These are phyloP conservation scores for Myxozyma geophila DNA, from an alignment of 805 yeast species.

Conservation along the genomic window DNA sequence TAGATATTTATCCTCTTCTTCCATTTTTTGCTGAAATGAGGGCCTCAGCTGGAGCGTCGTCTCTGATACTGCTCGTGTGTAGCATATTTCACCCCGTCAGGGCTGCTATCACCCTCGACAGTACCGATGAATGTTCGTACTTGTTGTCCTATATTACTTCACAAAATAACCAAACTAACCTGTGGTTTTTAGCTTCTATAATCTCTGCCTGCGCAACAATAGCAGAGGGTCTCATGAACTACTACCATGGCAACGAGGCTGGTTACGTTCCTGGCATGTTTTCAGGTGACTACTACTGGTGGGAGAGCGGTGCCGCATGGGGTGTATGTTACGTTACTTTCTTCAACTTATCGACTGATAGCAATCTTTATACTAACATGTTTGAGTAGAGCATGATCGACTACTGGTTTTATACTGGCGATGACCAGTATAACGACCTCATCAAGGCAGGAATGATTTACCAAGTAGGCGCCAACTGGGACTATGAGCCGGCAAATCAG, in stretches of 20 bases:
- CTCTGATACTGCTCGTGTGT: not conserved
- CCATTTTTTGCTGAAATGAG: not conserved
- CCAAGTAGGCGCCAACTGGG: constrained; percentile 67
- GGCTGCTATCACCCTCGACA: constrained; percentile 11
- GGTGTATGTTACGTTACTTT: constrained; percentile 41
- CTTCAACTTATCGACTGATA: not conserved
- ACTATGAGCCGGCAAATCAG: constrained; percentile 81
- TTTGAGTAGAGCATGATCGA: constrained; percentile 52
- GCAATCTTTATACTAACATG: not conserved
- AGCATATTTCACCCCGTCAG: not conserved
- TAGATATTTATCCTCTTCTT: not conserved
- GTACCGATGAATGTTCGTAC: constrained; percentile 3
- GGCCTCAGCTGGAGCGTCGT: not conserved
- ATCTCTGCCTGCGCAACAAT: constrained; percentile 56
- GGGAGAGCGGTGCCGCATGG: constrained; percentile 87
- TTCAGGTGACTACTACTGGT: constrained; percentile 90
- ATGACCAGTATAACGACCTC: constrained; percentile 62
- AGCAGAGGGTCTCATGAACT: constrained; percentile 66
- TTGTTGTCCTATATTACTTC: too few species aligned
- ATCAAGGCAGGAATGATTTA: constrained; percentile 64
- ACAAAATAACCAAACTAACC: not conserved
- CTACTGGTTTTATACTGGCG: constrained; percentile 70
- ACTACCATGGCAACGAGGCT: constrained; percentile 62
- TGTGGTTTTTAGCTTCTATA: constrained; percentile 41
- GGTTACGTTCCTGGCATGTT: constrained; percentile 90